phyloP scores from a whole-genome alignment of 2,329 filamentous ascomycete species.

The Chaetomium sp. region DNA sequence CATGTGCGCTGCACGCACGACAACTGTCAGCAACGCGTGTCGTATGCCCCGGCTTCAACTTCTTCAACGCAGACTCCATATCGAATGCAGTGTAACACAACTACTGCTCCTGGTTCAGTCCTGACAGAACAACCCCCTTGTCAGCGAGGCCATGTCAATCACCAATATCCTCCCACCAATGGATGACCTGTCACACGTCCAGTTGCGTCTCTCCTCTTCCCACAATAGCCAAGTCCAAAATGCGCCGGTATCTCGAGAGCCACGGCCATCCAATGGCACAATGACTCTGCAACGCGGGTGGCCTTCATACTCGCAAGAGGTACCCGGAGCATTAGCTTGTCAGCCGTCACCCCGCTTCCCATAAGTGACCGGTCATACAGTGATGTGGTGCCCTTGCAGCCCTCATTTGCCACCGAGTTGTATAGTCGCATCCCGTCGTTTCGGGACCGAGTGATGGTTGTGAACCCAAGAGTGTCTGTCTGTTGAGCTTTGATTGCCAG shows the following conservation, averaged over 20 bases:
- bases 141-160: not conserved
- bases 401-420: not conserved
- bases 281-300: not conserved
- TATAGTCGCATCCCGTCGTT: not conserved
- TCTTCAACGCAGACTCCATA: not conserved
- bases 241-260: not conserved
- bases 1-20: too few relatives aligned
- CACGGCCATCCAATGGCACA: not conserved
- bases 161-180: not conserved
- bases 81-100: not conserved
- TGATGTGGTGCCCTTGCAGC: not conserved
- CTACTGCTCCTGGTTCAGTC: not conserved
- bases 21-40: not conserved
- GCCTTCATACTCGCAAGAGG: not conserved
- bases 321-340: not conserved
- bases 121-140: not conserved
- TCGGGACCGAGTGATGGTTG: constrained; percentile 1
- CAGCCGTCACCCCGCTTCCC: not conserved
- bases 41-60: not conserved
- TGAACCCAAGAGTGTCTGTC: not conserved
- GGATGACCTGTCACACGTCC: not conserved
- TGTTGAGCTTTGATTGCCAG: not conserved
- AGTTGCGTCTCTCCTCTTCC: not conserved
- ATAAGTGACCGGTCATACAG: not conserved
- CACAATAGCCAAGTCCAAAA: not conserved